Conservation (phyloP, 192 early-diverging fungal species). For the Globomyces pollinis-pini region DNA sequence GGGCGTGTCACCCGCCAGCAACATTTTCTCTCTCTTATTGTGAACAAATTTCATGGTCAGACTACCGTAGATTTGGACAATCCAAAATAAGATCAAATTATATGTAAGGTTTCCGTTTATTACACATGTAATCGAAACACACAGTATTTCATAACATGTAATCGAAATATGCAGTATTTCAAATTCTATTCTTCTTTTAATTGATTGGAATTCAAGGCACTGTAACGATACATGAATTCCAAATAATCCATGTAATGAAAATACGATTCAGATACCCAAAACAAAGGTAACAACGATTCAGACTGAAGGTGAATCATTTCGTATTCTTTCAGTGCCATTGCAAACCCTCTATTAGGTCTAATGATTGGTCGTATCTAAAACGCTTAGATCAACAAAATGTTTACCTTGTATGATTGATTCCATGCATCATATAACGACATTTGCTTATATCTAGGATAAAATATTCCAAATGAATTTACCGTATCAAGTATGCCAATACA, state of each 20-base stretch:
- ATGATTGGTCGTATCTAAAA: constrained; percentile 34
- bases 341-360: constrained; percentile 44
- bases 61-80: too few relatives aligned
- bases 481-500: constrained; percentile 57
- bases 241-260: constrained; percentile 31
- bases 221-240: constrained; percentile 19
- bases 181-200: too few relatives aligned
- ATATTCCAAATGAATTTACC: too few relatives aligned
- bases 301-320: constrained; percentile 19
- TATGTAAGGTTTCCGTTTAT: too few relatives aligned
- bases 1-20: too few relatives aligned
- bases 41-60: too few relatives aligned
- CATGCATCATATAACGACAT: constrained; percentile 40
- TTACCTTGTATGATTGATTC: constrained; percentile 23
- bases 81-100: too few relatives aligned
- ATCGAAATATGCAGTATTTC: too few relatives aligned
- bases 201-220: too few relatives aligned
- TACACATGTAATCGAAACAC: too few relatives aligned
- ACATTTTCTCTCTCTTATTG: too few relatives aligned
- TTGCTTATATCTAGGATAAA: constrained; percentile 1
- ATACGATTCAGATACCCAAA: constrained; percentile 42
- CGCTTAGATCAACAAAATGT: neutral
- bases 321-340: constrained; percentile 20
- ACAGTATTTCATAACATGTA: too few relatives aligned
- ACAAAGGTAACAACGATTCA: constrained; percentile 19